Conservation (phyloP, 805 yeast species). For the Cyberlindnera mrakii region DNA sequence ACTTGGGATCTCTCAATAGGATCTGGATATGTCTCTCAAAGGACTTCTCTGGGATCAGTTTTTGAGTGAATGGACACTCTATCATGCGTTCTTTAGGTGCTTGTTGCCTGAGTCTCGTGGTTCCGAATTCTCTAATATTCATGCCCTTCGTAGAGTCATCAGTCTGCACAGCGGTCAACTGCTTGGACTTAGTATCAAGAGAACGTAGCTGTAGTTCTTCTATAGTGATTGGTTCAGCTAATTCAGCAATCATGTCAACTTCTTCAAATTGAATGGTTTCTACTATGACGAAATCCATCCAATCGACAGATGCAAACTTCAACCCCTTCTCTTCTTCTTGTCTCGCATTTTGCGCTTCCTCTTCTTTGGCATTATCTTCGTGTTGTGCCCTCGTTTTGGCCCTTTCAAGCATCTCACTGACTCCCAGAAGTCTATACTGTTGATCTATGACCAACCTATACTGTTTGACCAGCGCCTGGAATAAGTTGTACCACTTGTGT, state of each 20-base stretch:
- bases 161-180: constrained; percentile 6
- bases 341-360: constrained; percentile 30
- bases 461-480: constrained; percentile 44
- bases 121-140: constrained; percentile 68
- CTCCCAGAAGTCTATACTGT: constrained; percentile 8
- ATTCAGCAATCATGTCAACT: constrained; percentile 50
- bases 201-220: constrained; percentile 59
- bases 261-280: constrained; percentile 63
- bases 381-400: constrained; percentile 56
- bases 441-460: constrained; percentile 35
- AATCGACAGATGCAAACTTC: constrained; percentile 72
- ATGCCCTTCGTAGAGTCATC: constrained; percentile 31
- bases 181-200: constrained; percentile 27
- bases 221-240: constrained; percentile 46
- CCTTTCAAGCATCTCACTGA: constrained; percentile 33
- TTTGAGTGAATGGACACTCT: constrained; percentile 76
- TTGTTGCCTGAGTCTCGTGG: constrained; percentile 44
- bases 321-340: constrained; percentile 33
- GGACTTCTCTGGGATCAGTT: constrained; percentile 59
- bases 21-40: constrained; percentile 68
- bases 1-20: constrained; percentile 70
- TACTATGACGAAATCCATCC: constrained; percentile 78
- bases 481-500: constrained; percentile 58
- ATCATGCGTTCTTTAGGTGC: constrained; percentile 29
- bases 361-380: constrained; percentile 30